Conservation (phyloP, 768 basidiomycete genomes). For the Phylloporus rhodoxanthus region DNA sequence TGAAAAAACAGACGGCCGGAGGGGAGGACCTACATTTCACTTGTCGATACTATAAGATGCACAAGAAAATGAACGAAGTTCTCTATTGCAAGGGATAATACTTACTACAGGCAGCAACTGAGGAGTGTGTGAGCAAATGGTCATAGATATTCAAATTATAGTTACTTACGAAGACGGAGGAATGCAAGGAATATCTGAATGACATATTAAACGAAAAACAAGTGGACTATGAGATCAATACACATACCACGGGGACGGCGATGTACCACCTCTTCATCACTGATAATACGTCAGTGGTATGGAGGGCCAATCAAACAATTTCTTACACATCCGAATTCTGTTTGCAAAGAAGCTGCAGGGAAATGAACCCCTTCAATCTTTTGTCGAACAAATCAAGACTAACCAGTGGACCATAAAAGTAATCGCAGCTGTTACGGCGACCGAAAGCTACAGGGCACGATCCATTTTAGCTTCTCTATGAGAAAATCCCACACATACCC, state of each 20-base stretch:
- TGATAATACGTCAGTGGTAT: slow-evolving; percentile 8
- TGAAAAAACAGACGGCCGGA: rapidly evolving
- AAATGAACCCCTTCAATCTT: neutral
- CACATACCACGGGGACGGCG: slow-evolving; percentile 26
- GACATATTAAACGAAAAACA: neutral
- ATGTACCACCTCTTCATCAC: slow-evolving; percentile 32
- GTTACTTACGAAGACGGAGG: slow-evolving; percentile 28
- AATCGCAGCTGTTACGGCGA: slow-evolving; percentile 27
- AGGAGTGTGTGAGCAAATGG: slow-evolving; percentile 3
- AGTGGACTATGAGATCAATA: neutral
- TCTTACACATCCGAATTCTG: slow-evolving; percentile 30
- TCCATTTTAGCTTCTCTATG: neutral
- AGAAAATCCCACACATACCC: slow-evolving; percentile 12
- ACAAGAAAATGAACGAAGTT: neutral
- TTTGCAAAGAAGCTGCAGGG: slow-evolving; percentile 28
- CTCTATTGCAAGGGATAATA: neutral
- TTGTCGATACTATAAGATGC: slow-evolving; percentile 24
- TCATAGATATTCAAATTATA: neutral
- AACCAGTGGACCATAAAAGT: slow-evolving; percentile 33
- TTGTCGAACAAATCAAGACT: neutral
- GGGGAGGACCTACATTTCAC: slow-evolving; percentile 24
- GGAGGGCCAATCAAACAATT: neutral
- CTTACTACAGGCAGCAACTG: slow-evolving; percentile 30
- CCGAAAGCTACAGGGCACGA: slow-evolving; percentile 21
- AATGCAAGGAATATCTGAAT: slow-evolving; percentile 28